Evolutionary conservation across 495 filamentous ascomycete species (phyloP), one percentile per base, ranked within the genome.

Genomic region (Aspergillus asperescens): DNA sequence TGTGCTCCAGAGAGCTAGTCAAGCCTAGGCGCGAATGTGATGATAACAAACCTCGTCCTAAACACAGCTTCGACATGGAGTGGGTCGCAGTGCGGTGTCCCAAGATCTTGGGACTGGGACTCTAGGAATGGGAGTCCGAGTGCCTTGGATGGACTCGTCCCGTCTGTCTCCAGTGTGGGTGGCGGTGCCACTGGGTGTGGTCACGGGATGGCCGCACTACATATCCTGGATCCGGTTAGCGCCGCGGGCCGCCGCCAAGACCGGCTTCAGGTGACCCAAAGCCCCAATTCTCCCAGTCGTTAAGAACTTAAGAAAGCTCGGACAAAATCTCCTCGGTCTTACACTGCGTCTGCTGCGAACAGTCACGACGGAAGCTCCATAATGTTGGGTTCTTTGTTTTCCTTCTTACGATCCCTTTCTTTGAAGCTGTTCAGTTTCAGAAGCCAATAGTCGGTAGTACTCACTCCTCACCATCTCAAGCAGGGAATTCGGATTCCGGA

Each of bases 221-320:
- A 59, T 52, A 55, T 55, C 48, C 56, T 52, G 42, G 25, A 59
- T 59, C 28, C 20, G 56, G 56, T 59, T 59, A 52, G 48, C 38
- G 47, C 40, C 27, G 25, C 54, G 54, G 54, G 28, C 54, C 45
- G 50, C 13, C 34, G 9, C 28, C 48, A 56, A 56, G 47, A 45
- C 39, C 9, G 34, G 23, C 49, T 35, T 34, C 48, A 48, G 29
- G 32, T 23, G 45, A 48, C 20, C 34, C 28, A 35, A 39, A n/a
- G n/a, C 31, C n/a, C 31, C 7, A 23, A 3, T 15, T 15, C 24
- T 3, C 5, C 40, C 24, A 35, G 20, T 22, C 25, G 13, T 2
- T 1, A 8, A 31, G 6, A 31, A 16, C 18, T 24, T n/a, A 0
- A 16, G n/a, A 3, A 16, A 19, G 5, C 44, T 47, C 44, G 44